Evolutionary conservation across 306 rosid genomes (phyloP).

Genomic region (Luffa aegyptiaca): DNA sequence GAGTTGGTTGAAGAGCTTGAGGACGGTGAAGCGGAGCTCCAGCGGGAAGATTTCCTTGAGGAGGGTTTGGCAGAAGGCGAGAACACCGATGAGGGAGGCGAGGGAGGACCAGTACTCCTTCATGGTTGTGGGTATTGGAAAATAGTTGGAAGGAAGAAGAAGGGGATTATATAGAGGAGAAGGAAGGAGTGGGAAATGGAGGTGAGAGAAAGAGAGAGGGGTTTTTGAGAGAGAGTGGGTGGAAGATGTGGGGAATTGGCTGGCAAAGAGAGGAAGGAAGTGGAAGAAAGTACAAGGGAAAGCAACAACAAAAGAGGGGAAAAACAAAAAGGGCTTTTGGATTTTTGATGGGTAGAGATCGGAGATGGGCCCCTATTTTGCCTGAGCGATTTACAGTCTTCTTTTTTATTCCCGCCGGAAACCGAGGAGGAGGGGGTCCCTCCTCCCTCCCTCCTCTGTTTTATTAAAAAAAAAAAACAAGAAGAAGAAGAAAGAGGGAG

Average conservation of each 20-base stretch:
- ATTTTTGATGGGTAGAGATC: conserved; percentile 28
- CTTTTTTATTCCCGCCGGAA: no score
- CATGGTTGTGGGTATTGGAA: no score
- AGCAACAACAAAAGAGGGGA: conserved; percentile 18
- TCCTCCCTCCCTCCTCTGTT: no score
- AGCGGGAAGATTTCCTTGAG: conserved; percentile 81
- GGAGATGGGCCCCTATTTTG: conserved; percentile 33
- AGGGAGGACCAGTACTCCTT: conserved; percentile 77
- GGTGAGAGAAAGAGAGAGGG: not conserved
- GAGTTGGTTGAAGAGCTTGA: conserved; percentile 40
- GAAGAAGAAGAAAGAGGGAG: no score
- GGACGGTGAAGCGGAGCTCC: conserved; percentile 64
- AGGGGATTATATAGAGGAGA: no score
- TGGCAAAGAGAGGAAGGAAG: conserved; percentile 23
- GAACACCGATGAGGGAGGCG: conserved; percentile 71
- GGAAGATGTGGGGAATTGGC: conserved; percentile 27
- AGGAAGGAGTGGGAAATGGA: not conserved
- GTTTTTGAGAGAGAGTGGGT: not conserved
- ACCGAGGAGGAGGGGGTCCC: no score
- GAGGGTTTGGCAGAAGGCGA: conserved; percentile 78
- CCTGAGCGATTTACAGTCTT: conserved; percentile 12
- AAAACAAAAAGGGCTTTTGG: conserved; percentile 34
- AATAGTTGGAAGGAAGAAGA: no score
- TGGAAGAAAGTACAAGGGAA: conserved; percentile 31
- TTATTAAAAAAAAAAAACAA: no score